These are phyloP conservation scores for Phytopythium litorale DNA, from an alignment of 352 stramenopile species.

Conservation along the genomic window DNA sequence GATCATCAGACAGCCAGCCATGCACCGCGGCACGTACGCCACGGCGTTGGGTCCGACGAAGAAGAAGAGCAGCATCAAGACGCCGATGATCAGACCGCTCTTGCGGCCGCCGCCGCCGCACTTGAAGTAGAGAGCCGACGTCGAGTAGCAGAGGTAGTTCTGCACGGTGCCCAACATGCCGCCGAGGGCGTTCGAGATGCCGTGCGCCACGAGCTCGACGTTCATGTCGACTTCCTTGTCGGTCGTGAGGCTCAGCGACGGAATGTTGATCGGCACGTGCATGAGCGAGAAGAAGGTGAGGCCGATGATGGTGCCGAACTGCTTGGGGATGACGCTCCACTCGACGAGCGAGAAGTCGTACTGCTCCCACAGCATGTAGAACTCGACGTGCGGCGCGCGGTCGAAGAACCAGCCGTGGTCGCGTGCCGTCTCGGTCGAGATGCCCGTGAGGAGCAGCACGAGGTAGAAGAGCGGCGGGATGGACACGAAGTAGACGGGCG, in stretches of 20 bases:
- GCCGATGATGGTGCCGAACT: conserved; percentile 75
- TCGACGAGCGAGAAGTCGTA: conserved; percentile 62
- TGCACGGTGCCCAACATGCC: conserved; percentile 85
- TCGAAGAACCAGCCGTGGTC: conserved; percentile 76
- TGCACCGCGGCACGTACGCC: conserved; percentile 88
- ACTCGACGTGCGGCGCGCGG: conserved; percentile 55
- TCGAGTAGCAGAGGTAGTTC: conserved; percentile 91
- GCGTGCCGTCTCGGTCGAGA: conserved; percentile 54
- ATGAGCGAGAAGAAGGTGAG: conserved; percentile 93
- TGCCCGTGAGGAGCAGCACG: conserved; percentile 37
- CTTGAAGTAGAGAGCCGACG: conserved; percentile 86
- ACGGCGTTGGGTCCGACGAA: conserved; percentile 84
- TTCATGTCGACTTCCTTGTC: conserved; percentile 92
- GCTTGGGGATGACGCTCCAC: conserved; percentile 72
- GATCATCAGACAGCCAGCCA: conserved; percentile 91
- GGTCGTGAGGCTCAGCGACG: conserved; percentile 80
- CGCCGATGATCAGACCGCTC: conserved; percentile 58
- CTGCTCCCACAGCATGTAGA: conserved; percentile 74
- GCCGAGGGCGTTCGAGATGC: conserved; percentile 88
- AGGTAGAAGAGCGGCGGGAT: conserved; percentile 80
- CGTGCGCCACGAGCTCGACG: conserved; percentile 90
- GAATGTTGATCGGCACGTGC: conserved; percentile 96
- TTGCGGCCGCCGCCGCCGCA: conserved; percentile 71
- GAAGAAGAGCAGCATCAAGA: conserved; percentile 84
- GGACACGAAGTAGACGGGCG: conserved; percentile 77